phyloP scores from a whole-genome alignment of 169 alveolate species.

The Theileria annulata region DNA sequence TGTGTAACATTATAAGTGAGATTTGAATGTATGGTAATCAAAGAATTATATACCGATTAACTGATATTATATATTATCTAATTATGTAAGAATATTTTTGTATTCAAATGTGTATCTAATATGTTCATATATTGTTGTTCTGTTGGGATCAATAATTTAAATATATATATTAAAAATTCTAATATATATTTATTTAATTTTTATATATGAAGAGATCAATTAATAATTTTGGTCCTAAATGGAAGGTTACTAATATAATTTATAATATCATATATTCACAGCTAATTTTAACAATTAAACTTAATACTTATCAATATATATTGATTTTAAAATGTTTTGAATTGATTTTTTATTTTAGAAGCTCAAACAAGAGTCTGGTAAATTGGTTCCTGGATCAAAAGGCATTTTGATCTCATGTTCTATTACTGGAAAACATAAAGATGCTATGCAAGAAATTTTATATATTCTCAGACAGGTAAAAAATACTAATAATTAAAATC shows the following conservation, averaged over 20 bases:
- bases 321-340: not conserved
- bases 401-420: conserved; percentile 55
- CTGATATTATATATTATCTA: too few species aligned
- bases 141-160: too few species aligned
- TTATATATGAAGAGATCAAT: too few species aligned
- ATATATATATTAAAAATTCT: too few species aligned
- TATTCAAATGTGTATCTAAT: too few species aligned
- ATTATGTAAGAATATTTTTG: too few species aligned
- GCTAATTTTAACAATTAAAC: not conserved
- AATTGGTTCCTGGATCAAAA: conserved; percentile 41
- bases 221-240: not conserved
- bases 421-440: conserved; percentile 45
- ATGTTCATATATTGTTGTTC: too few species aligned
- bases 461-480: conserved; percentile 57
- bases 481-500: not conserved
- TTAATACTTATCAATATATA: conserved; percentile 3
- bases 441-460: conserved; percentile 65
- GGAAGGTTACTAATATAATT: not conserved
- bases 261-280: not conserved
- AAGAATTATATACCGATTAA: too few species aligned
- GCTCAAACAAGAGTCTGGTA: conserved; percentile 53
- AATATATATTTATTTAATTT: too few species aligned
- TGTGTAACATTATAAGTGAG: too few species aligned
- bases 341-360: conserved; percentile 6
- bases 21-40: too few species aligned